Evolutionary conservation across 768 basidiomycete genomes (phyloP), one percentile per base, ranked within the genome.

Genomic region (Rhizopogon vinicolor): DNA sequence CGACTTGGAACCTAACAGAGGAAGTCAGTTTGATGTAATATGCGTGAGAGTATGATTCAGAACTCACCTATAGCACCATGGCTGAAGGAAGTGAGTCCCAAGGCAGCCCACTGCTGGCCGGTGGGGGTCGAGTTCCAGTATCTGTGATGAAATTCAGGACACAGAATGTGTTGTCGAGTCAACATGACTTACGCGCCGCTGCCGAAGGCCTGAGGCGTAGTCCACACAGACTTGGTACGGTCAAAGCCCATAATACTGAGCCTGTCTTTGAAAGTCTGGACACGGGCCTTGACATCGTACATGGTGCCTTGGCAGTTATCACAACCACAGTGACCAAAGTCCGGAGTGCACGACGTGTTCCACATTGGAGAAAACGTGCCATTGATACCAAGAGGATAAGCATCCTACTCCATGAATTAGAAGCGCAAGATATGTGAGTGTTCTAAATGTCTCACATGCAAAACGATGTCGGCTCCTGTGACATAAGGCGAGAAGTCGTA

Each of bases 201-300:
- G n/a, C 87, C 87, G 62, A 91, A 86, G 0, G 81, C 88, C 67
- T 92, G 89, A 7, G 89, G 87, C 0, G 86, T 86, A 3, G 83
- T 81, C 91, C 90, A 93, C 0, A 90, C 77, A 3, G 84, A 78
- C 64, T 87, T 85, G 7, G 76, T 79, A 9, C 81, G 72, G 57
- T 83, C 83, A 78, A 84, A 85, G 0, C 86, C 86, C 51, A 86
- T 78, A 48, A 80, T 73, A 55, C 79, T 75, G 3, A 86, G 68
- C 29, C 88, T 75, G 45, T 83, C 69, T 50, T 72, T 74, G 70
- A 81, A 91, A 37, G 84, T 76, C 54, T 89, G 86, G 74, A 91
- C 79, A 22, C 89, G 75, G 0, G 72, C 71, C 14, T 79, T 78
- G 63, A 91, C 82, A 59, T 91, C 89, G 51, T 80, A 75, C 52